These are phyloP conservation scores for Fusarium sp. DNA, from an alignment of 2,329 filamentous ascomycete genomes.

Conservation along the genomic window DNA sequence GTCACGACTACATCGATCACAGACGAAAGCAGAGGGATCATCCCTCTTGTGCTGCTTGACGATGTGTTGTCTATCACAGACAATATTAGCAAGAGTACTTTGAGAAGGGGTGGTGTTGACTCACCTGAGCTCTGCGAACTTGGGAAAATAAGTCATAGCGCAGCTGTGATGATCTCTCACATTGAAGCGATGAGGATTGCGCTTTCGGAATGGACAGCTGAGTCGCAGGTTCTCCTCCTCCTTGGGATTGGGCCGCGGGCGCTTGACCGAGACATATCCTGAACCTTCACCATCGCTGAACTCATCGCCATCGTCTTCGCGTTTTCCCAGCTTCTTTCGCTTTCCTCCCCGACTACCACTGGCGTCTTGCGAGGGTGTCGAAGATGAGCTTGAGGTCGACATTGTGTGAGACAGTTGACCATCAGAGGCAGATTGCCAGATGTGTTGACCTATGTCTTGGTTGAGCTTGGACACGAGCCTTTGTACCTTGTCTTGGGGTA, in stretches of 20 bases:
- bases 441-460: conserved; percentile 51
- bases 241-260: conserved; percentile 49
- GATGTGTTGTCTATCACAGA: conserved; percentile 57
- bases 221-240: conserved; percentile 57
- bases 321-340: conserved; percentile 53
- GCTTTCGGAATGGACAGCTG: conserved; percentile 61
- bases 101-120: background rate
- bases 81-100: conserved; percentile 11
- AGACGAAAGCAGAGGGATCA: conserved; percentile 57
- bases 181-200: conserved; percentile 61
- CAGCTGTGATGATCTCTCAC: conserved; percentile 61
- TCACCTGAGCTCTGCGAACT: conserved; percentile 58
- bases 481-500: conserved; percentile 48
- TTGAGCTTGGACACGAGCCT: conserved; percentile 52
- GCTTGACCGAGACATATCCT: conserved; percentile 49
- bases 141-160: conserved; percentile 59
- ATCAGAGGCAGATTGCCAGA: conserved; percentile 51
- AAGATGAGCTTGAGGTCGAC: conserved; percentile 52
- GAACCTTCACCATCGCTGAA: conserved; percentile 54
- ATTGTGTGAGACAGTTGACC: conserved; percentile 50
- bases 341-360: conserved; percentile 50
- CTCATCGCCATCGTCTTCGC: conserved; percentile 54
- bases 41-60: conserved; percentile 60
- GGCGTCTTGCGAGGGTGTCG: conserved; percentile 49
- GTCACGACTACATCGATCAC: conserved; percentile 58